Conservation (phyloP, 2,329 filamentous ascomycete species). For the Ophiognomonia clavigignenti-juglandacearum region DNA sequence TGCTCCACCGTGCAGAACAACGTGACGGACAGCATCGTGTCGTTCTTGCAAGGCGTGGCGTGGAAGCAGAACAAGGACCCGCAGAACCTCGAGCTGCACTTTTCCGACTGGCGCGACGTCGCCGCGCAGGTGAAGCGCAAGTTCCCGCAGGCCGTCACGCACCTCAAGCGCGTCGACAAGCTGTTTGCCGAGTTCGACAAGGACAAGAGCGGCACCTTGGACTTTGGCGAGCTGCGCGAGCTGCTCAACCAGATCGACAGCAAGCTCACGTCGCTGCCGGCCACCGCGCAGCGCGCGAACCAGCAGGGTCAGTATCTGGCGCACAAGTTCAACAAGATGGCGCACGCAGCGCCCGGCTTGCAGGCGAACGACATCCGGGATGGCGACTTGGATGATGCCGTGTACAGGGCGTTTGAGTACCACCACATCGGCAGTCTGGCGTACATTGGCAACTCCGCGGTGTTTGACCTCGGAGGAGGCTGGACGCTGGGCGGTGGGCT, state of each 20-base stretch:
- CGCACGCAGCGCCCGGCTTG: conserved; percentile 70
- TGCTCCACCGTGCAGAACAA: conserved; percentile 98
- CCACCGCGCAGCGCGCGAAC: conserved; percentile 92
- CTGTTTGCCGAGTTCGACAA: conserved; percentile 91
- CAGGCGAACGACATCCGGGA: conserved; percentile 75
- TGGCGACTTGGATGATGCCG: conserved; percentile 84
- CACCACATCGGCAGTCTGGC: conserved; percentile 86
- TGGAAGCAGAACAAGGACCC: conserved; percentile 92
- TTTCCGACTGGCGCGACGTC: conserved; percentile 81
- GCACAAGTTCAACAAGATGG: conserved; percentile 89
- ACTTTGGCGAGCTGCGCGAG: conserved; percentile 87
- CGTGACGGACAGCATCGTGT: conserved; percentile 82
- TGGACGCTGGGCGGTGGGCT: conserved; percentile 77
- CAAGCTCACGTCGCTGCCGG: conserved; percentile 90
- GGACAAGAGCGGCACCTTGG: conserved; percentile 86
- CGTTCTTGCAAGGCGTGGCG: conserved; percentile 81
- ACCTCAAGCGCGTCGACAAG: conserved; percentile 83
- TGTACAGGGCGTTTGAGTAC: conserved; percentile 95
- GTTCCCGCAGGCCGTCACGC: conserved; percentile 85
- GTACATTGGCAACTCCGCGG: conserved; percentile 92
- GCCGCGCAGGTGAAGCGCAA: conserved; percentile 78
- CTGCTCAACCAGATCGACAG: conserved; percentile 88
- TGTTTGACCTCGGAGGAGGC: conserved; percentile 83
- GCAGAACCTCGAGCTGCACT: conserved; percentile 79
- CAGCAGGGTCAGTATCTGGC: conserved; percentile 93